Conservation (phyloP, 164 flowering plant species). For the Nymphaea colorata region DNA sequence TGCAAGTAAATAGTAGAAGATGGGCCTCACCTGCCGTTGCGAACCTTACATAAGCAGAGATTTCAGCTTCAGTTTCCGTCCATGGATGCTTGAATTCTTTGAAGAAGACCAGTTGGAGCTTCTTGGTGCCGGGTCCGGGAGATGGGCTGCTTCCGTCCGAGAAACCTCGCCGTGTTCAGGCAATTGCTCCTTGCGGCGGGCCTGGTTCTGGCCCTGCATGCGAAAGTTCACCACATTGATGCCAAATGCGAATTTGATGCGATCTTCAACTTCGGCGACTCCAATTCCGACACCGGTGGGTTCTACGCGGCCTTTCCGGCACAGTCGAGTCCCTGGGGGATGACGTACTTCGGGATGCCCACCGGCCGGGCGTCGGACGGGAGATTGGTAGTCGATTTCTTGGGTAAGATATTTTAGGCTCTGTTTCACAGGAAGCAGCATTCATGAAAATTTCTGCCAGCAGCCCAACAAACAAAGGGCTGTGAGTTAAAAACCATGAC, state of each 20-base stretch:
- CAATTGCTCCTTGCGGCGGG: conserved; percentile 9
- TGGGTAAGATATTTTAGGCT: conserved; percentile 25
- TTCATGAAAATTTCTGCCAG: no score
- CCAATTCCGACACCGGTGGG: conserved; percentile 77
- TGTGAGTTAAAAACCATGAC: no score
- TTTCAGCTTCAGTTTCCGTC: no score
- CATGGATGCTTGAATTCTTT: no score
- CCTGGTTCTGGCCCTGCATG: conserved; percentile 6
- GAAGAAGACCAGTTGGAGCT: no score
- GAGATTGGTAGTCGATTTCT: conserved; percentile 54
- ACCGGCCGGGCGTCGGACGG: conserved; percentile 75
- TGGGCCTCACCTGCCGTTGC: no score
- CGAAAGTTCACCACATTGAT: conserved; percentile 2
- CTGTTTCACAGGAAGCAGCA: no score
- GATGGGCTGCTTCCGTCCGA: background rate
- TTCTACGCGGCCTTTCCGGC: conserved; percentile 76
- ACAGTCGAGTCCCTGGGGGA: conserved; percentile 42
- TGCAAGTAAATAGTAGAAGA: no score
- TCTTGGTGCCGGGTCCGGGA: background rate
- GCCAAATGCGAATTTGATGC: conserved; percentile 45
- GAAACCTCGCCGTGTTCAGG: conserved; percentile 1
- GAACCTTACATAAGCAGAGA: no score
- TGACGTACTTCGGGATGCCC: conserved; percentile 64
- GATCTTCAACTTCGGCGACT: conserved; percentile 81
- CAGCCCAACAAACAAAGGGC: no score